Conservation (phyloP, 352 stramenopile genomes). For the Phytophthora sojae region DNA sequence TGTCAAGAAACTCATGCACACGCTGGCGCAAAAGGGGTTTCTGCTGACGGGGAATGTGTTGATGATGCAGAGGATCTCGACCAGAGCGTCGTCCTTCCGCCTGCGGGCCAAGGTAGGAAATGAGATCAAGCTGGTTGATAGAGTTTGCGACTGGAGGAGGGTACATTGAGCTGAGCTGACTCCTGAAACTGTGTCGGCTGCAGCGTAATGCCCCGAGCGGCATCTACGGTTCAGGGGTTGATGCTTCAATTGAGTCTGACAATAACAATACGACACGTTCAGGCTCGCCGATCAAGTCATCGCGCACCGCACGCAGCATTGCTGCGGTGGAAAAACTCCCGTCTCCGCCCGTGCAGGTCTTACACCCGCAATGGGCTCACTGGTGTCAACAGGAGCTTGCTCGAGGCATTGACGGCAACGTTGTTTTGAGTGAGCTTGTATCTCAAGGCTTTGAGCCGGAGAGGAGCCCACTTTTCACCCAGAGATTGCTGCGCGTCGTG, state of each 20-base stretch:
- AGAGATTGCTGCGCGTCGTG: constrained; percentile 46
- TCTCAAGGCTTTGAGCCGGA: constrained; percentile 57
- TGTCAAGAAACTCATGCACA: constrained; percentile 58
- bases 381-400: constrained; percentile 71
- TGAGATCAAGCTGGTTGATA: neutral
- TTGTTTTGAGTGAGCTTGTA: constrained; percentile 66
- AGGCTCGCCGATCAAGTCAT: constrained; percentile 21
- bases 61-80: constrained; percentile 75
- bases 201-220: constrained; percentile 48
- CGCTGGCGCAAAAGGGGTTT: constrained; percentile 69
- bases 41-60: constrained; percentile 51
- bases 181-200: constrained; percentile 17
- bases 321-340: constrained; percentile 31
- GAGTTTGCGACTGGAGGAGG: neutral
- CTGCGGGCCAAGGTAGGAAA: constrained; percentile 54
- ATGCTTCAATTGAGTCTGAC: neutral
- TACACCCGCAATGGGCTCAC: constrained; percentile 71
- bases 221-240: constrained; percentile 49
- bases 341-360: constrained; percentile 25
- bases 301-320: constrained; percentile 32
- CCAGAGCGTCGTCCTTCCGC: constrained; percentile 54
- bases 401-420: constrained; percentile 62
- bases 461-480: constrained; percentile 63
- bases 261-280: constrained; percentile 14
- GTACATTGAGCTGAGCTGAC: constrained; percentile 1